Percentiles rank a stretch among this genome's conserved stretches.
phyloP scores from a whole-genome alignment of 345 rosid species.

The Aurinia saxatilis region DNA sequence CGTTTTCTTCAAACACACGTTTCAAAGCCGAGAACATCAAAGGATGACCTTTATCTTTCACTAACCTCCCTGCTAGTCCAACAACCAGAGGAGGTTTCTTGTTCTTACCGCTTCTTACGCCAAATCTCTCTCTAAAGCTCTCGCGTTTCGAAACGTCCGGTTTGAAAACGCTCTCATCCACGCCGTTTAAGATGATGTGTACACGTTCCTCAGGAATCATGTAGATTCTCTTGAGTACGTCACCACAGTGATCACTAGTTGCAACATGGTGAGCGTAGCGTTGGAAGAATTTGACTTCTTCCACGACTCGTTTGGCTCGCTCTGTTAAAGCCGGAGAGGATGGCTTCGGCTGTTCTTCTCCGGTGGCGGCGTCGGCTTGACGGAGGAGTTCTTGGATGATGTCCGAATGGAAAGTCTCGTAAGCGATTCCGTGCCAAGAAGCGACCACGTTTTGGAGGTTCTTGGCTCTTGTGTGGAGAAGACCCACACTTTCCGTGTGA shows the following conservation, averaged over 20 bases:
- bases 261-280: conserved; percentile 82
- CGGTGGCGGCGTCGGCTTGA: conserved; percentile 15
- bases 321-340: conserved; percentile 45
- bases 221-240: conserved; percentile 73
- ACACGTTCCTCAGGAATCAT: conserved; percentile 95
- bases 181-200: conserved; percentile 81
- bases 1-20: conserved; percentile 51
- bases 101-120: conserved; percentile 34
- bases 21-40: conserved; percentile 68
- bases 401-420: conserved; percentile 84
- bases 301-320: conserved; percentile 55
- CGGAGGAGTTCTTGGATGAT: conserved; percentile 78
- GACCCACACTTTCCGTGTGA: conserved; percentile 84
- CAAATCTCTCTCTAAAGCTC: conserved; percentile 45
- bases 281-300: conserved; percentile 84
- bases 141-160: conserved; percentile 43
- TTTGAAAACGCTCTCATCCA: conserved; percentile 62
- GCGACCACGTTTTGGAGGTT: conserved; percentile 58
- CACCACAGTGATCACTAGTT: conserved; percentile 91
- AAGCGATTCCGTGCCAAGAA: conserved; percentile 90
- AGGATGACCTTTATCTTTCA: conserved; percentile 85
- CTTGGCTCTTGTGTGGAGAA: conserved; percentile 72
- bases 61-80: conserved; percentile 89
- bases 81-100: conserved; percentile 32
- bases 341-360: conserved; percentile 40